Percentiles rank a stretch among this genome's conserved stretches.
These are phyloP conservation scores for Annulohypoxylon maeteangense DNA, from an alignment of 495 filamentous ascomycete species.

Conservation along the genomic window DNA sequence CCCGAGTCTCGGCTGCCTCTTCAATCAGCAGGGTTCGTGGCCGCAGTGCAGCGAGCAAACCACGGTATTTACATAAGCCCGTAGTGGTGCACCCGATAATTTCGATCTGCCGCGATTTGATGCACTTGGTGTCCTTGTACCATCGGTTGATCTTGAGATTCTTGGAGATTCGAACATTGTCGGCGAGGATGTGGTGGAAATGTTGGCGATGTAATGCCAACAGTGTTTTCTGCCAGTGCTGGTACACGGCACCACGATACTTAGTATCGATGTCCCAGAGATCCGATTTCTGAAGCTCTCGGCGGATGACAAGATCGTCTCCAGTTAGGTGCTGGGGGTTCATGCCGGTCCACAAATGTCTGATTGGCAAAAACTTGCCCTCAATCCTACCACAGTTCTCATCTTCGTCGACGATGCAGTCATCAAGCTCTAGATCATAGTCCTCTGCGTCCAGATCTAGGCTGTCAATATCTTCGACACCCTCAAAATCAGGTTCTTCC, in stretches of 20 bases:
- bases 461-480: conserved; percentile 39
- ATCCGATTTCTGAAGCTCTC: conserved; percentile 42
- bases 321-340: conserved; percentile 32
- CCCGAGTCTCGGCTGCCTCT: conserved; percentile 67
- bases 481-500: conserved; percentile 52
- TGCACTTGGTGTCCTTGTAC: conserved; percentile 46
- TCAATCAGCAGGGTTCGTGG: conserved; percentile 70
- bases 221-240: conserved; percentile 50
- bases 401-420: conserved; percentile 54
- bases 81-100: conserved; percentile 68
- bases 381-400: conserved; percentile 51
- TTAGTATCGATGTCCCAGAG: conserved; percentile 49
- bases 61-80: conserved; percentile 88
- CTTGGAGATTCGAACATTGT: conserved; percentile 45
- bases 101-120: conserved; percentile 45
- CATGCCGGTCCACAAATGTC: conserved; percentile 52
- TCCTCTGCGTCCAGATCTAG: conserved; percentile 43
- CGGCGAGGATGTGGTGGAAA: conserved; percentile 46
- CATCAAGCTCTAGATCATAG: conserved; percentile 49
- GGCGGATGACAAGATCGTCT: conserved; percentile 27
- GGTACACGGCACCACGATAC: conserved; percentile 55
- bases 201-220: conserved; percentile 35
- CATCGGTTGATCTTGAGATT: conserved; percentile 49
- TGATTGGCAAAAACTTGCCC: conserved; percentile 48
- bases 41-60: conserved; percentile 72